Percentiles rank a stretch among this genome's conserved stretches.
Evolutionary conservation across 441 rosid species (phyloP).

Genomic region (Gossypium trilobum): DNA sequence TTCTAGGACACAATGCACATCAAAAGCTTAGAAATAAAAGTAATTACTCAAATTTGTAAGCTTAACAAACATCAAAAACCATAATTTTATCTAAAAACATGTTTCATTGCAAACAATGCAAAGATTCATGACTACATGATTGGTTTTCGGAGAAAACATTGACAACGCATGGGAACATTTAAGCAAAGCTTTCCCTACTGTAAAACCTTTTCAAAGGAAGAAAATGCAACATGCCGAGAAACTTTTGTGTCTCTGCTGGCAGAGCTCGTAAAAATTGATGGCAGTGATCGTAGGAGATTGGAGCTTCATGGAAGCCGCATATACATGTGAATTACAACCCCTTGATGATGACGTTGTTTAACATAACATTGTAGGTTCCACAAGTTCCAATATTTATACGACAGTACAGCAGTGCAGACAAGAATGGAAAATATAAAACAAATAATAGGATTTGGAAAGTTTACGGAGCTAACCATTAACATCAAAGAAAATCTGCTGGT

Average conservation of each 20-base stretch:
- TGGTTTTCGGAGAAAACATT: background rate
- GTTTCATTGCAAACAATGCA: background rate
- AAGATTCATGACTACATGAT: background rate
- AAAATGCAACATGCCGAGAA: background rate
- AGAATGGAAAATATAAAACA: background rate
- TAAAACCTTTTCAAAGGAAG: background rate
- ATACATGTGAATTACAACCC: background rate
- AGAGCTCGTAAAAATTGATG: background rate
- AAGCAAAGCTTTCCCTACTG: background rate
- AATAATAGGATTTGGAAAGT: background rate
- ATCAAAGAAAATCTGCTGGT: conserved; percentile 86
- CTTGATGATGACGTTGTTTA: background rate
- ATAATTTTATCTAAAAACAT: background rate
- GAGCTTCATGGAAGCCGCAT: background rate
- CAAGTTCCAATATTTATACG: background rate
- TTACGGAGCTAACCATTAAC: conserved; percentile 56
- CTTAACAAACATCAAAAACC: background rate
- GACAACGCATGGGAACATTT: background rate
- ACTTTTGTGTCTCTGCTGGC: background rate
- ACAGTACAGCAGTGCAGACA: background rate
- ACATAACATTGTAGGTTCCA: background rate
- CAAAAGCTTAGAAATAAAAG: background rate
- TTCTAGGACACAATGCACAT: background rate
- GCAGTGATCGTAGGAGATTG: background rate
- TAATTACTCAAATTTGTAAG: background rate